Base-by-base conservation (phyloP, 2,329 filamentous ascomycete genomes). In the Bertia moriformis region DNA sequence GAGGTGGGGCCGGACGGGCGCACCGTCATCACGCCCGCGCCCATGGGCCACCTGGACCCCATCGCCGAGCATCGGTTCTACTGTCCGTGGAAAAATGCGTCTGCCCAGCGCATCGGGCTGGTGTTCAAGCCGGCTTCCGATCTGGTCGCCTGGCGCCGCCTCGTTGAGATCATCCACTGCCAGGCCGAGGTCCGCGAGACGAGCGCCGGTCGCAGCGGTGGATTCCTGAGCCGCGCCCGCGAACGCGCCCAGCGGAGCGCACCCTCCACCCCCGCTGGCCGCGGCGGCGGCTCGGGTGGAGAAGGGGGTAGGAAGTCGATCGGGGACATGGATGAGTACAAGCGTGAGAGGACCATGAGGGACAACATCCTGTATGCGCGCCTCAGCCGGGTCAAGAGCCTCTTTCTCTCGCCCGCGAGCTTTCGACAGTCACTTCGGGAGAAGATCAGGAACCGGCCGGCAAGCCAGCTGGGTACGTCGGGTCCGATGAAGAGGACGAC, bases 21-120 rank as follows among this genome's bases (percentile, higher is more conserved):
- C 24, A 51, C 61, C 24, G 60, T 77, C 7, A 56, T 78, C 10
- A 65, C 71, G 3, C 68, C 71, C 1, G 71, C 77, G 2, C 69
- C 71, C 1, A 78, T 83, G 67, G 70, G 73, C 46, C 65, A 72
- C 41, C 66, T 91, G 1, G 78, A 89, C 50, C 74, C 77, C 3
- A 59, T 79, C 2, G 67, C 69, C 4, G 81, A 88, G 54, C 84
- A 91, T 55, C 74, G 85, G 44, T 83, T 85, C 50, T 91, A 88
- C 51, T 91, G 84, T 47, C 84, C 84, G 1, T 91, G 84, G 84
- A 69, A 79, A 42, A 84, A 77, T 47, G 57, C 72, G 3, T 50
- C 60, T 10, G 68, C 73, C 1, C 83, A 88, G 52, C 74, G 68
- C 40, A n/a, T n/a, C 22, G 22, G 7, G 7, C 7, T n/a, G 7